Base-by-base conservation (phyloP, 805 yeast species). In the Candida nemodendra region DNA sequence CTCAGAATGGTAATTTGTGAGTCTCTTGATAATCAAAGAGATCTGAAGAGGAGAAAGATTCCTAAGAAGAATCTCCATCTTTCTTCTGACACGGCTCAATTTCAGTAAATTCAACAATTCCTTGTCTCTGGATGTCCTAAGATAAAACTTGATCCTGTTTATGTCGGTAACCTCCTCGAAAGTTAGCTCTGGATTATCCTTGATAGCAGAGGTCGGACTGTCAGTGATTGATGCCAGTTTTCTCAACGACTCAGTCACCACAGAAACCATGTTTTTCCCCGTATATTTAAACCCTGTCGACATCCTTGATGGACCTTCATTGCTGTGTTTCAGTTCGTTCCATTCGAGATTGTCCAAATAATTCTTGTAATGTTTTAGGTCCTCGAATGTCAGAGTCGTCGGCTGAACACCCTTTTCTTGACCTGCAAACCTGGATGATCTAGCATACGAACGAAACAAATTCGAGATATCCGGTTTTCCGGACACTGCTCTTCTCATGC, bases 11-110 rank as follows among this genome's bases (percentile, higher is more conserved):
- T 42, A 27, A 3, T 18, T 28, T 5, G 38, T 30, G 9, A 56
- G 30, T 18, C 45, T 36, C 26, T 41, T 45, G 13, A 56, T 41
- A 6, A 54, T 21, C 14, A 53, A 24, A 4, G 58, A 50, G 8
- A 43, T 24, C 15, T 53, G 48, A 1, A 52, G 37, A 3, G 38
- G 37, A 0, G 50, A 24, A 14, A 51, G 28, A 21, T 30, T 14
- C 12, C 21, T 13, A 11, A 41, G 18, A 4, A 48, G 13, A 7
- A 9, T 14, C 2, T 30, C 24, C 4, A 47, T 24, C 3, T 14
- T 23, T 11, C 34, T 21, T 11, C 18, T 14, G 6, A 26, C 34
- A 4, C 27, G n/a, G 5, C 29, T 28, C 5, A 27, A 25, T 9
- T 24, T 33, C 27, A 42, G 19, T 12, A 35, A 31, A 11, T 41